These are phyloP conservation scores for Aspergillus hortae DNA, from an alignment of 2,329 filamentous ascomycete species.

Conservation along the genomic window DNA sequence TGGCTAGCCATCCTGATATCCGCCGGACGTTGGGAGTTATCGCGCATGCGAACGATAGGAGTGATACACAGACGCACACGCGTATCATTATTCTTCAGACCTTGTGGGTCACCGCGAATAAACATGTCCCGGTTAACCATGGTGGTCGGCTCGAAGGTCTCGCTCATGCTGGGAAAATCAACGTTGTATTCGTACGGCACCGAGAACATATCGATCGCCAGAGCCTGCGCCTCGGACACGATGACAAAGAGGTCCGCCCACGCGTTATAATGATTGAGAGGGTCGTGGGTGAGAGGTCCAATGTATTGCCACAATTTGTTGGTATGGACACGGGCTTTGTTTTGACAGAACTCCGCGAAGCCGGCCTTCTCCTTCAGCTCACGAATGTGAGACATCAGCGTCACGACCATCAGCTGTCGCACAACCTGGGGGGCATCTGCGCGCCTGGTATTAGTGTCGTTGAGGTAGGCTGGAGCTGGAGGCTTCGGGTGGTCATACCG, in stretches of 20 bases:
- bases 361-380: conserved; percentile 15
- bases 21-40: conserved; percentile 12
- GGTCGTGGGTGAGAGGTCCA: conserved; percentile 19
- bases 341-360: conserved; percentile 23
- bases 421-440: conserved; percentile 16
- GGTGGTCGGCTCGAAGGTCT: conserved; percentile 19
- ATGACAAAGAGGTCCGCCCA: conserved; percentile 21
- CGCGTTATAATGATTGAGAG: conserved; percentile 7
- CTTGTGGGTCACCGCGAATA: conserved; percentile 11
- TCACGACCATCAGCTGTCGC: conserved; percentile 18
- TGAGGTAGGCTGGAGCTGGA: background rate
- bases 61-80: conserved; percentile 20
- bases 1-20: conserved; percentile 13
- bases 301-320: conserved; percentile 19
- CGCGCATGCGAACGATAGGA: conserved; percentile 18
- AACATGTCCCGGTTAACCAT: conserved; percentile 24
- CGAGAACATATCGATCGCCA: conserved; percentile 26
- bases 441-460: background rate
- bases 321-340: conserved; percentile 16
- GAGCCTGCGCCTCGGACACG: conserved; percentile 24
- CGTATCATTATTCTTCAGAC: conserved; percentile 10
- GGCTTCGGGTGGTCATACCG: conserved; percentile 14
- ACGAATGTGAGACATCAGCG: conserved; percentile 18
- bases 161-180: conserved; percentile 21
- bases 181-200: conserved; percentile 24